Evolutionary conservation across 164 flowering plant genomes (phyloP).

Genomic region (Macadamia tetraphylla): DNA sequence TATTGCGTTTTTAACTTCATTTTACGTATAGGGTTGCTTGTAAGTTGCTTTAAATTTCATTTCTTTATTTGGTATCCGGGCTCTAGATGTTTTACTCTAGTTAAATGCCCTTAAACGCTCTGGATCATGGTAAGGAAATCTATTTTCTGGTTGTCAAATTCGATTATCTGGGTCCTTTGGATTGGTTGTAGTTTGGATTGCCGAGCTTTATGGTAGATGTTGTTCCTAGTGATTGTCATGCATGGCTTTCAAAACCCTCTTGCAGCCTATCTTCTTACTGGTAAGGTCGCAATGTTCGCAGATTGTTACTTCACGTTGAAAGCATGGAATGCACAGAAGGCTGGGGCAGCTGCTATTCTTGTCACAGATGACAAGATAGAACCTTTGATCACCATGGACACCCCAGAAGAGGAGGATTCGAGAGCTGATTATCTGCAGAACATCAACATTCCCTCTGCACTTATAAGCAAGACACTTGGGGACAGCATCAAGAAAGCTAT

Average conservation of each 20-base stretch:
- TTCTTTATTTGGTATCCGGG: background rate
- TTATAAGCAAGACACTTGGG: constrained; percentile 72
- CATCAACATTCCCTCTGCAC: constrained; percentile 86
- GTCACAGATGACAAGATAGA: constrained; percentile 72
- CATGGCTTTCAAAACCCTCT: background rate
- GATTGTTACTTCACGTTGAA: constrained; percentile 88
- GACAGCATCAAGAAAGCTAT: constrained; percentile 67
- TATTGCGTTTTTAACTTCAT: too few species aligned
- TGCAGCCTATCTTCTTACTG: background rate
- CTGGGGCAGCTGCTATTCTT: constrained; percentile 90
- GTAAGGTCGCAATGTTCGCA: constrained; percentile 24
- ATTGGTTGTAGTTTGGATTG: background rate
- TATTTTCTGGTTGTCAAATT: background rate
- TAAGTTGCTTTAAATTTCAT: background rate
- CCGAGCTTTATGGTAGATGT: background rate
- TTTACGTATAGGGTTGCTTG: background rate
- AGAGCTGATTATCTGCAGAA: constrained; percentile 63
- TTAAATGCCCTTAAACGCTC: background rate
- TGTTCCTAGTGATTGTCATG: background rate
- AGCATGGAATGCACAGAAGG: constrained; percentile 93
- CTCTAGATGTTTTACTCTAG: background rate
- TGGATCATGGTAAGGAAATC: background rate
- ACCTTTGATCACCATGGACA: constrained; percentile 92
- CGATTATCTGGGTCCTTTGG: background rate
- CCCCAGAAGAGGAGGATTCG: constrained; percentile 70